Conservation (phyloP, 2,329 filamentous ascomycete genomes). For the Arthrobotrys musiformis region DNA sequence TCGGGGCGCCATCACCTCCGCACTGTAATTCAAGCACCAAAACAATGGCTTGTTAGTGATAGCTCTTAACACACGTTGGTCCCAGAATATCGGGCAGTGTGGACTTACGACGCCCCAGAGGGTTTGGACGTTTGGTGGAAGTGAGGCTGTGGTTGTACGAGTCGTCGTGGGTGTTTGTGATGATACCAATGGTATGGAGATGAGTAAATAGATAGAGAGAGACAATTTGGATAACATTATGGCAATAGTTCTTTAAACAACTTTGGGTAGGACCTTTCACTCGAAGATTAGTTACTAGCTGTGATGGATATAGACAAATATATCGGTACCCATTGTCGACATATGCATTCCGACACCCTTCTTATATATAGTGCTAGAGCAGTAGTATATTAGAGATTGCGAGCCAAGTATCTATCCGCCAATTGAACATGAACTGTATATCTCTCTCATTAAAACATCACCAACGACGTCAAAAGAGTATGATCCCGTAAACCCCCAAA, state of each 20-base stretch:
- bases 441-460: too few species aligned
- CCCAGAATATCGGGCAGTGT: too few species aligned
- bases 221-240: neutral
- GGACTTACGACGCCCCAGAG: slow-evolving; percentile 15
- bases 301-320: too few species aligned
- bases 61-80: neutral
- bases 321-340: too few species aligned
- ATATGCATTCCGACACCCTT: too few species aligned
- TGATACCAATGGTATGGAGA: neutral
- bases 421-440: too few species aligned
- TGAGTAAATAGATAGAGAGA: neutral
- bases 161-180: neutral
- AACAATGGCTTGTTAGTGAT: neutral
- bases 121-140: slow-evolving; percentile 10
- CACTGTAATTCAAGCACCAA: neutral
- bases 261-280: too few species aligned
- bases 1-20: slow-evolving; percentile 6
- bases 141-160: slow-evolving; percentile 2
- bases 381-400: too few species aligned
- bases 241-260: neutral
- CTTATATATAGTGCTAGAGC: too few species aligned
- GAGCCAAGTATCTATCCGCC: too few species aligned
- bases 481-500: neutral
- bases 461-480: neutral
- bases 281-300: too few species aligned